phyloP scores from a whole-genome alignment of 2,329 filamentous ascomycete genomes.

The Beauveria pseudobassiana region DNA sequence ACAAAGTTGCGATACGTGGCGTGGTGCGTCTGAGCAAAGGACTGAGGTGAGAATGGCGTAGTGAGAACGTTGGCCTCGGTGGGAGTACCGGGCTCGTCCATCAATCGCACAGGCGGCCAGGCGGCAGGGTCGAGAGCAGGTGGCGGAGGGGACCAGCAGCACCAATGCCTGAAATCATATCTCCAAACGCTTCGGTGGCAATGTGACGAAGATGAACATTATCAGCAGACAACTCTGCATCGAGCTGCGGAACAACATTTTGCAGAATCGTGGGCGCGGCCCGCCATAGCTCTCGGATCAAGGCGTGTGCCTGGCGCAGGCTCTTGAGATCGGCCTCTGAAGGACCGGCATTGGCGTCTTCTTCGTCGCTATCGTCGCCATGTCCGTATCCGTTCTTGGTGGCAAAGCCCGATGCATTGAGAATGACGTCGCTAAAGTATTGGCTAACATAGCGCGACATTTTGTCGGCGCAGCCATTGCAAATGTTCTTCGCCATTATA shows the following conservation, averaged over 20 bases:
- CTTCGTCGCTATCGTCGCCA: conserved; percentile 57
- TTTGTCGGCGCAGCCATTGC: conserved; percentile 80
- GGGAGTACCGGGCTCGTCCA: conserved; percentile 43
- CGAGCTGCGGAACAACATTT: conserved; percentile 89
- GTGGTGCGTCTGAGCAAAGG: conserved; percentile 77
- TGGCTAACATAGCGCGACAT: conserved; percentile 93
- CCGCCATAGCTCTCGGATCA: conserved; percentile 90
- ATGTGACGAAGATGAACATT: conserved; percentile 79
- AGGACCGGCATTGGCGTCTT: conserved; percentile 52
- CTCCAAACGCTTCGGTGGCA: conserved; percentile 88
- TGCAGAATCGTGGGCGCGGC: conserved; percentile 81
- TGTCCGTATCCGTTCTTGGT: conserved; percentile 51
- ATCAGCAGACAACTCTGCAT: conserved; percentile 85
- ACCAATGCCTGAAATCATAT: conserved; percentile 90
- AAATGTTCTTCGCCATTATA: conserved; percentile 92
- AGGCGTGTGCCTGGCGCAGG: conserved; percentile 77
- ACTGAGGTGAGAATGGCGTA: conserved; percentile 77
- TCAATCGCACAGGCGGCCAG: conserved; percentile 69
- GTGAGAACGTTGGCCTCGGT: conserved; percentile 58
- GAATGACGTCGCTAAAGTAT: conserved; percentile 94
- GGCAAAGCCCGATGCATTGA: conserved; percentile 66
- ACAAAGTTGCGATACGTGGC: conserved; percentile 78
- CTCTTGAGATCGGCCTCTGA: conserved; percentile 82
- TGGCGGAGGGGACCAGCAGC: conserved; percentile 76
- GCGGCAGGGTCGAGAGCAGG: conserved; percentile 70